Conservation (phyloP, 352 stramenopile species). For the Pythium utonaiense region DNA sequence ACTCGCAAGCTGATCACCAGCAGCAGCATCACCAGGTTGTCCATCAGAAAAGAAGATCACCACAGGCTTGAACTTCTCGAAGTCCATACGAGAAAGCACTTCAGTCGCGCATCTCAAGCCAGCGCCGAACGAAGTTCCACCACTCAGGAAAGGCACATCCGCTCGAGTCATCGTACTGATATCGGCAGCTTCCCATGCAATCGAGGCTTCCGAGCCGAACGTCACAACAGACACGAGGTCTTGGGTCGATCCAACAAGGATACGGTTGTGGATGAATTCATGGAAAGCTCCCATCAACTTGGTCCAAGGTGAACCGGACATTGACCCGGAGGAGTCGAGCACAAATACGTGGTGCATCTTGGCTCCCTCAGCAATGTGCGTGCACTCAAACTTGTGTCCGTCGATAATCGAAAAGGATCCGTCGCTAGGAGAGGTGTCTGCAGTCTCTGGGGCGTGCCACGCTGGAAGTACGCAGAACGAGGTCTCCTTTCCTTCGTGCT, state of each 20-base stretch:
- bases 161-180: constrained; percentile 42
- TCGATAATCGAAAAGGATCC: constrained; percentile 53
- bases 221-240: constrained; percentile 77
- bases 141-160: no score
- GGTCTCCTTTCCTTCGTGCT: constrained; percentile 47
- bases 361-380: constrained; percentile 41
- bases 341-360: constrained; percentile 80
- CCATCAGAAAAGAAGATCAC: constrained; percentile 84
- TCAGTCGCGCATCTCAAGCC: constrained; percentile 45
- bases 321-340: constrained; percentile 72
- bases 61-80: constrained; percentile 56
- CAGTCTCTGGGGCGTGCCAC: constrained; percentile 49
- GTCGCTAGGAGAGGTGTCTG: constrained; percentile 29
- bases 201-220: constrained; percentile 34
- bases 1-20: constrained; percentile 45
- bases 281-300: constrained; percentile 50
- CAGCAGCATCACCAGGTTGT: constrained; percentile 35
- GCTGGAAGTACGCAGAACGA: constrained; percentile 63
- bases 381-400: constrained; percentile 77
- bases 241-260: constrained; percentile 39
- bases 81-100: constrained; percentile 62
- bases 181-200: constrained; percentile 49
- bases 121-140: constrained; percentile 40
- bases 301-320: constrained; percentile 52
- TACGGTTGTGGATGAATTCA: constrained; percentile 65